Evolutionary conservation across 176 grass and related monocot genomes (phyloP), one percentile per base, ranked within the genome.

Genomic region (Pontederia crassipes): DNA sequence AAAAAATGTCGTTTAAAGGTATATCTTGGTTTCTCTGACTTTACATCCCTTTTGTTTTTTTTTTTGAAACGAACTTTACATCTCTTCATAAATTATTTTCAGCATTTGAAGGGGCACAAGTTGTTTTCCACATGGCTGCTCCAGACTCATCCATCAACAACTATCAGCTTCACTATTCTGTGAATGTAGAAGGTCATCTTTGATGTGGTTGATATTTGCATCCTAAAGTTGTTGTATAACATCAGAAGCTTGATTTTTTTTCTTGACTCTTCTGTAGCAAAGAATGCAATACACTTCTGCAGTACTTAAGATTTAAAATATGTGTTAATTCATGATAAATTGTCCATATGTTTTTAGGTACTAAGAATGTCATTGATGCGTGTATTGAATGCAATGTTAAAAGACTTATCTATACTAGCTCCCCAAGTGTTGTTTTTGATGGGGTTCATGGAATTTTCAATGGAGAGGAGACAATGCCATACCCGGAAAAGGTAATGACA

Each of bases 131-230:
- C 70, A 98, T 98, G 93, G 93, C 93, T 66, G 93, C 93, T 70
- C 93, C 93, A 40, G 93, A 98, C 69, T 98, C 93, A 55, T 98
- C 93, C 46, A 89, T 98, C 67, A 98, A 98, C 81, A 98, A 88
- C 64, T 88, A 88, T 74, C 81, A 89, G 46, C 93, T 98, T 83
- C 93, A 98, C 81, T 88, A 88, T 76, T 85, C 84, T 64, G 93
- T 98, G 68, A 98, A 98, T 63, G 88, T 98, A 12, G 84, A 92
- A 65, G 93, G 93, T 92, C 79, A 49, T 68, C 55, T 71, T 58
- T 45, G 68, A 46, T 54, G 45, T 35, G 28, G 13, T 59, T 59
- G 12, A 29, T 40, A 29, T 59, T 59, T 7, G 32, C 11, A 32
- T 45, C 28, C 46, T 52, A 10, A 4, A 4, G 6, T 32, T 53